phyloP scores from a whole-genome alignment of 108 stramenopile species.

The Cyclotella choctawhatcheeana region DNA sequence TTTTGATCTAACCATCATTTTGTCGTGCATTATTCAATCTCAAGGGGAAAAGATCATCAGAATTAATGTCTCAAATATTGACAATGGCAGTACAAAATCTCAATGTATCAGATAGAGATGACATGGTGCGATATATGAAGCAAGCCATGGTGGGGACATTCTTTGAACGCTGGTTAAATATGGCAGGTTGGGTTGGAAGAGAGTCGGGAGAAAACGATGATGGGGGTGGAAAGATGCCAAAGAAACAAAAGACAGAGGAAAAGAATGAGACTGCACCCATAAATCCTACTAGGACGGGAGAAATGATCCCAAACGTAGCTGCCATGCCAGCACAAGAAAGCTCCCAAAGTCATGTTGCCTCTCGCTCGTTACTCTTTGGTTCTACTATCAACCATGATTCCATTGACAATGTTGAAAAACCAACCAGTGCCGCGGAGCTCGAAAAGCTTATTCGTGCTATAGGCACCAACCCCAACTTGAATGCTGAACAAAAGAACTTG shows the following conservation, averaged over 20 bases:
- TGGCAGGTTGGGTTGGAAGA: slow-evolving; percentile 78
- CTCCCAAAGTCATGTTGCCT: no score
- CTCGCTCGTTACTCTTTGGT: no score
- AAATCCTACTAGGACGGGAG: not conserved
- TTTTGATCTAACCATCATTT: not conserved
- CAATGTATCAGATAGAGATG: slow-evolving; percentile 66
- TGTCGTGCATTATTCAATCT: not conserved
- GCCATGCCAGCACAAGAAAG: not conserved
- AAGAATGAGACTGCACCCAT: no score
- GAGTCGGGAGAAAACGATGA: not conserved
- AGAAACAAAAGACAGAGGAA: slow-evolving; percentile 1
- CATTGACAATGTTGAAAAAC: slow-evolving; percentile 23
- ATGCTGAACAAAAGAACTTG: slow-evolving; percentile 71
- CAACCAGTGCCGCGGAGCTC: slow-evolving; percentile 74
- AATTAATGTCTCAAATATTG: slow-evolving; percentile 89
- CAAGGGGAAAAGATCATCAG: slow-evolving; percentile 75
- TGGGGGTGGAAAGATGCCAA: slow-evolving; percentile 20
- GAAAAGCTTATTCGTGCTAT: slow-evolving; percentile 87
- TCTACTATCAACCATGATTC: slow-evolving; percentile 9
- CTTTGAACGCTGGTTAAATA: slow-evolving; percentile 89
- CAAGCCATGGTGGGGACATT: slow-evolving; percentile 91
- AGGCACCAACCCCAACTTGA: slow-evolving; percentile 75
- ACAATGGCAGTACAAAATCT: slow-evolving; percentile 93
- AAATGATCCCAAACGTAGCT: slow-evolving; percentile 5
- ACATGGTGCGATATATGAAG: slow-evolving; percentile 92